Base-by-base conservation (phyloP, 495 filamentous ascomycete genomes). In the Diplogelasinospora grovesii region DNA sequence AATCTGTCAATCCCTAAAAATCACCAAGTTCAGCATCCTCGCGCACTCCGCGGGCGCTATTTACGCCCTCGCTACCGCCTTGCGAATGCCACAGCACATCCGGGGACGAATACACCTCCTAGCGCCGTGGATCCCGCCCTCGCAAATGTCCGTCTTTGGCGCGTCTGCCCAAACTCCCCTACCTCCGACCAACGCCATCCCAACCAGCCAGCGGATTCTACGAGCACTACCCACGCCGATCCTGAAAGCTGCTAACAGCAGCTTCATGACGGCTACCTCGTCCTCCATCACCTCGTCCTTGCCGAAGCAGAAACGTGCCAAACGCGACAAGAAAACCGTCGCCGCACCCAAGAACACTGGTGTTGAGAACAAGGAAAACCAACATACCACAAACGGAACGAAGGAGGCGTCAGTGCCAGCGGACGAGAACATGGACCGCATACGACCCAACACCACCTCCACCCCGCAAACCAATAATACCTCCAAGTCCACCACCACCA, bases 21-120 rank as follows among this genome's bases (percentile, higher is more conserved):
- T 99, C 45, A 92, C 81, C 15, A 95, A 95, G 46, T 97, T 99
- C 61, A 96, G 89, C 11, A 87, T 99, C 22, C 73, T 99, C 5
- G 92, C 93, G n/a, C 92, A 99, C 58, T 95, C 89, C 8, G 92
- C 92, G 8, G 92, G 92, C 16, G 93, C 92, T 14, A 95, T 99
- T 42, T 99, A 99, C 54, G 93, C 92, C 19, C 78, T 99, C 19
- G 93, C 92, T 14, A 97, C 93, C 0, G 92, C 93, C 4, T 73
- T 99, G 19, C 83, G 92, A 30, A 92, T 99, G 71, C 90, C 93
- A 11, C 88, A 95, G 50, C 86, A 95, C 58, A 92, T 99, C 46
- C 82, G 90, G 11, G 90, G 93, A 19, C 84, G 86, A 22, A 90
- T 99, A 18, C 92, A 99, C 62, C 79, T 99, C 7, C 72, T 99